Conservation (phyloP, 305 asterid genomes). For the Striga hermonthica region DNA sequence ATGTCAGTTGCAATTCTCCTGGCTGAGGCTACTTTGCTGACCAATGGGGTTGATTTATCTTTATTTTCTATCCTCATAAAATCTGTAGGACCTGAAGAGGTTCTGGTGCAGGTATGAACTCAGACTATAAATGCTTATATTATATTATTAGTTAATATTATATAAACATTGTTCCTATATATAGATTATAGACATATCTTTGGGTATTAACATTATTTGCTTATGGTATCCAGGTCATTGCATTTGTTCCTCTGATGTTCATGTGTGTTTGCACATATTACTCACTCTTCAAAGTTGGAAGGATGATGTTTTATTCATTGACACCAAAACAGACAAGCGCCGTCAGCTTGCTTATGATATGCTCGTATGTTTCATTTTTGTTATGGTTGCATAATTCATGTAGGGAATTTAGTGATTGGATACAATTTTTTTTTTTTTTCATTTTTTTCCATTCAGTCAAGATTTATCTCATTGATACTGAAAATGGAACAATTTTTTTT, state of each 20-base stretch:
- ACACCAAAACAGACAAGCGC: constrained; percentile 92
- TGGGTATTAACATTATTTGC: constrained; percentile 17
- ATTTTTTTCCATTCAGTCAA: too few species aligned
- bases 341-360: constrained; percentile 96
- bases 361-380: constrained; percentile 68
- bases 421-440: too few species aligned
- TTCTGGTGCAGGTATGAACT: constrained; percentile 79
- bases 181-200: too few species aligned
- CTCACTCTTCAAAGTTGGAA: constrained; percentile 90
- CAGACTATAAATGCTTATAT: background rate
- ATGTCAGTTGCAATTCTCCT: constrained; percentile 86
- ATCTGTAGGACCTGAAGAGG: constrained; percentile 83
- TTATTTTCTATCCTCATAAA: constrained; percentile 83
- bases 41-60: constrained; percentile 94
- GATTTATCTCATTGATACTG: too few species aligned
- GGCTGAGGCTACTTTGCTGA: constrained; percentile 95
- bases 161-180: background rate
- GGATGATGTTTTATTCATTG: constrained; percentile 89
- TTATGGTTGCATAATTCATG: constrained; percentile 22
- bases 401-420: background rate
- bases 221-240: constrained; percentile 53
- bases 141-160: background rate
- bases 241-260: constrained; percentile 92
- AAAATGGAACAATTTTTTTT: too few species aligned
- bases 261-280: constrained; percentile 97